Evolutionary conservation across 306 rosid species (phyloP).

Genomic region (Carpinus fangiana): DNA sequence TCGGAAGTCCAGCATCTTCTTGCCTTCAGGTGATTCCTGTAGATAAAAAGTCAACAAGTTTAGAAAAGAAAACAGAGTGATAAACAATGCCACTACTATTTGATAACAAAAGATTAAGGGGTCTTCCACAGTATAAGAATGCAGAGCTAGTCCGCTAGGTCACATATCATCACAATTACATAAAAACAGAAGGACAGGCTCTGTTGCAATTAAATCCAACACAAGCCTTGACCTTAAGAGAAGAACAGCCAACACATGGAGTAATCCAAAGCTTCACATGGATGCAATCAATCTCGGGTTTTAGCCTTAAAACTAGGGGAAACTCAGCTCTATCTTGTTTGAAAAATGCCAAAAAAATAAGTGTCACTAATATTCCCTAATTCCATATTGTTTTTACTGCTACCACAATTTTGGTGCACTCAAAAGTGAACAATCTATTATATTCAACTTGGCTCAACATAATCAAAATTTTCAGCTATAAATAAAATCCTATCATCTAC

Average conservation of each 20-base stretch:
- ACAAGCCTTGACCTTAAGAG: not conserved
- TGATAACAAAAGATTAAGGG: constrained; percentile 18
- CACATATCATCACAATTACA: not conserved
- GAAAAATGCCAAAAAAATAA: not conserved
- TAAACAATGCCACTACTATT: not conserved
- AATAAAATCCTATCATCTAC: too few relatives aligned
- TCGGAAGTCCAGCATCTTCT: constrained; percentile 49
- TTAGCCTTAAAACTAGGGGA: not conserved
- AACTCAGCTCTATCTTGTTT: not conserved
- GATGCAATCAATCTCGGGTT: not conserved
- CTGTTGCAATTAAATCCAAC: not conserved
- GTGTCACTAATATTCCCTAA: not conserved
- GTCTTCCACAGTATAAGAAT: not conserved
- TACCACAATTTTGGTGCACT: not conserved
- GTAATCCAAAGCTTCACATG: not conserved
- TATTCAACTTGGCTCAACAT: too few relatives aligned
- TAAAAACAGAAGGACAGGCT: not conserved
- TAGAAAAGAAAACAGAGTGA: constrained; percentile 1
- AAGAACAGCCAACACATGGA: not conserved
- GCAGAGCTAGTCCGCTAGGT: not conserved
- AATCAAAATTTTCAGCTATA: not conserved
- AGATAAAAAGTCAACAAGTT: not conserved
- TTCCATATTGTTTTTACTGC: too few relatives aligned
- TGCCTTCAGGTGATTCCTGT: constrained; percentile 66
- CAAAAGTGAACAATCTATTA: not conserved